Percentiles rank a stretch among this genome's conserved stretches.
Evolutionary conservation across 768 basidiomycete genomes (phyloP).

Genomic region (Boletales sp.): DNA sequence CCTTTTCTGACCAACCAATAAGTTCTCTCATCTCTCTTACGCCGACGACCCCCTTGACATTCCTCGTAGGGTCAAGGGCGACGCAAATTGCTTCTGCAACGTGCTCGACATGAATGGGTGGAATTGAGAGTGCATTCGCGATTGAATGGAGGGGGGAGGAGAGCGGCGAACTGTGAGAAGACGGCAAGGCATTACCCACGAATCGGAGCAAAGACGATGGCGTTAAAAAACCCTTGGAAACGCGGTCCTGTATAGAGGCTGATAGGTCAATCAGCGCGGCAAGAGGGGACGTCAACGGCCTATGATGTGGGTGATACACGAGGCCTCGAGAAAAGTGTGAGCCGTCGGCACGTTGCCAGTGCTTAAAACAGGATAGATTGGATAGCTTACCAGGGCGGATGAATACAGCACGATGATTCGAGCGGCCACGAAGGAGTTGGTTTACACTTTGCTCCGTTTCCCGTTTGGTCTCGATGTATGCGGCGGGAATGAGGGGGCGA

Average conservation of each 20-base stretch:
- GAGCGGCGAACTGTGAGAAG: conserved; percentile 29
- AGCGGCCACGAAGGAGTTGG: conserved; percentile 41
- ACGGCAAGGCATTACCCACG: conserved; percentile 39
- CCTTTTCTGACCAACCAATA: conserved; percentile 58
- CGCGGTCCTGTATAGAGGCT: conserved; percentile 60
- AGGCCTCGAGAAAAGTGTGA: conserved; percentile 52
- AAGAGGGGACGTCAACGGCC: conserved; percentile 83
- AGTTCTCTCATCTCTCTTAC: conserved; percentile 73
- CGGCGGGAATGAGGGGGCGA: conserved; percentile 76
- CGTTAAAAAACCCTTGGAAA: conserved; percentile 55
- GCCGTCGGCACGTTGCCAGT: conserved; percentile 11
- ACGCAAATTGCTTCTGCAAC: conserved; percentile 82
- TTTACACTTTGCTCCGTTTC: conserved; percentile 77
- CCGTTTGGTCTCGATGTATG: conserved; percentile 94
- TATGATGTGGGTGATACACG: conserved; percentile 92
- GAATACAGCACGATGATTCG: conserved; percentile 66
- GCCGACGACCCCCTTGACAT: conserved; percentile 61
- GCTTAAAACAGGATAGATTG: conserved; percentile 11
- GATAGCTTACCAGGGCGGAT: conserved; percentile 78
- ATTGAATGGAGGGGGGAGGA: conserved; percentile 58
- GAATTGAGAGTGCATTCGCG: conserved; percentile 77
- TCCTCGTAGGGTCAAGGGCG: conserved; percentile 47
- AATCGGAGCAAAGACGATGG: conserved; percentile 62
- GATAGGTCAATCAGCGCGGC: conserved; percentile 84
- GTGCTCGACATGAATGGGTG: conserved; percentile 94